Evolutionary conservation across 2,329 filamentous ascomycete genomes (phyloP), one percentile per base, ranked within the genome.

Genomic region (Rhynchosporium agropyri): DNA sequence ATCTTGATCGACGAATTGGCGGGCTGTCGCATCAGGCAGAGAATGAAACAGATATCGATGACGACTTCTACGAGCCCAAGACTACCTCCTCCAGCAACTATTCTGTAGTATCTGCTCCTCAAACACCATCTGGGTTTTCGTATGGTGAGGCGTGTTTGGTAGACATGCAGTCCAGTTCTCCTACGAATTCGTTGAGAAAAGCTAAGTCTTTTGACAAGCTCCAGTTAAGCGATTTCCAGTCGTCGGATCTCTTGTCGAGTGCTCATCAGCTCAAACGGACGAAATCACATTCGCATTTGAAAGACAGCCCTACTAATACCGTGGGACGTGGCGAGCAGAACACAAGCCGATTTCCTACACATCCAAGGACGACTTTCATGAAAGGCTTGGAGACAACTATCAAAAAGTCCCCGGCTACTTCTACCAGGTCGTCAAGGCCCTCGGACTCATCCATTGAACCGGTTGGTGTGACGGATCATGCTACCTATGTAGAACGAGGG

Each of bases 401-500:
- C 36, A 71, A 60, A n/a, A 70, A 59, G 51, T 71, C 69, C 73
- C 73, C 69, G 73, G 73, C 43, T 60, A 66, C 40, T 40, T 54
- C 50, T 7, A 51, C 9, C 29, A 55, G 58, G 2, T 58, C 62
- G 2, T 46, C 59, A 28, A 57, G 36, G 40, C 65, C 65, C 46
- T 59, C 31, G 12, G 49, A 38, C 26, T 66, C 60, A 29, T 61
- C 50, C 0, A 28, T 20, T 45, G n/a, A 60, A 10, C 20, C 15
- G 46, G 33, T n/a, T n/a, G 29, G 57, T 55, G 8, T 36, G 26
- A 9, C 15, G 12, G 49, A 53, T 43, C 58, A 15, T 59, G 65
- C 33, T 33, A 9, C 62, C 0, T 79, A 78, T 59, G 73, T 78
- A 20, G 77, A 81, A 65, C 74, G 75, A 9, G 79, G 78, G 13